Evolutionary conservation across 2,329 filamentous ascomycete species (phyloP).

Genomic region (Neonectria hederae): DNA sequence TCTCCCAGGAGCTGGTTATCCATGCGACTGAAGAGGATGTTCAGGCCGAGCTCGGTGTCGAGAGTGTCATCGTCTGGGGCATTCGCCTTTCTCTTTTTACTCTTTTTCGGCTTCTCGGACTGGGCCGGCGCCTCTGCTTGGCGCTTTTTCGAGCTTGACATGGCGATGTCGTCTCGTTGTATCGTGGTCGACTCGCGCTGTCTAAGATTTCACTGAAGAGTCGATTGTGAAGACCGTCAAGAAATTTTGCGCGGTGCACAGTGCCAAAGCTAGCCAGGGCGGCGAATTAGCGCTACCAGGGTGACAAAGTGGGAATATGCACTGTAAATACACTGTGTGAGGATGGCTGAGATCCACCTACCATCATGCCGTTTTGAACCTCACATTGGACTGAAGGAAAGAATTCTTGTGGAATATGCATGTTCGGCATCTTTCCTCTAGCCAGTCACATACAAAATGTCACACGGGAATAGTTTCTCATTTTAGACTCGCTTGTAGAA

Average conservation of each 20-base stretch:
- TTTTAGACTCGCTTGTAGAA: background rate
- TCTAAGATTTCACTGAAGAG: constrained; percentile 2
- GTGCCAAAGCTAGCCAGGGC: constrained; percentile 27
- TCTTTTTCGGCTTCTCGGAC: constrained; percentile 54
- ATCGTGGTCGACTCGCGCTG: constrained; percentile 1
- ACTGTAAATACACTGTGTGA: constrained; percentile 18
- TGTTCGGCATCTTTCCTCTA: background rate
- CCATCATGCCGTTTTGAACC: background rate
- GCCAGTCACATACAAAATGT: background rate
- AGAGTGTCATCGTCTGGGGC: constrained; percentile 64
- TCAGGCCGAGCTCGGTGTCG: constrained; percentile 78
- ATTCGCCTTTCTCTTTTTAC: constrained; percentile 66
- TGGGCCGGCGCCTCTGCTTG: constrained; percentile 59
- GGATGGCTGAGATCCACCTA: constrained; percentile 16
- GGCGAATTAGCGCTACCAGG: background rate
- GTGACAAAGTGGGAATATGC: too few species aligned
- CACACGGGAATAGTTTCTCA: background rate
- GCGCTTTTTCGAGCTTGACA: constrained; percentile 64
- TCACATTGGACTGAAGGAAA: background rate
- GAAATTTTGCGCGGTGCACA: constrained; percentile 40
- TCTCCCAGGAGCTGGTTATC: constrained; percentile 86
- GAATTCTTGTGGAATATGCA: background rate
- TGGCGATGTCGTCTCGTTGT: constrained; percentile 29
- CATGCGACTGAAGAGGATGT: constrained; percentile 83
- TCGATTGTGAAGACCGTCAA: constrained; percentile 21